Evolutionary conservation across 805 yeast species (phyloP).

Genomic region (Candida railenensis): DNA sequence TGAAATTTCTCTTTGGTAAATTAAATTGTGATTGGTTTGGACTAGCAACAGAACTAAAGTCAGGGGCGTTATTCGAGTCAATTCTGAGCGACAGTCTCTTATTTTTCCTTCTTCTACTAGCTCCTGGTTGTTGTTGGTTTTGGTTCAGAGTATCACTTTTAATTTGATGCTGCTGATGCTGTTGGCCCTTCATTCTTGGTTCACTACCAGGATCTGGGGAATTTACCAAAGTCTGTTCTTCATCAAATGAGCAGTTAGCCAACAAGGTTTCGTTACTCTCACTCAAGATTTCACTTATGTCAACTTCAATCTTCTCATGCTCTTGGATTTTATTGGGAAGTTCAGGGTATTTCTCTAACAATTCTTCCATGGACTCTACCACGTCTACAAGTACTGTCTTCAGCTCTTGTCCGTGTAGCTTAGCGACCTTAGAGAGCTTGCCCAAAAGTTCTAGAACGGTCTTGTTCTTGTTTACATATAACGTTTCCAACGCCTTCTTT

Average conservation of each 20-base stretch:
- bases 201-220: slow-evolving; percentile 5
- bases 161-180: neutral
- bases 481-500: slow-evolving; percentile 47
- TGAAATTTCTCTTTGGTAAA: slow-evolving; percentile 16
- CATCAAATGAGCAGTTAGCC: slow-evolving; percentile 30
- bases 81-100: slow-evolving; percentile 33
- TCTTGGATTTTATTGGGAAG: slow-evolving; percentile 27
- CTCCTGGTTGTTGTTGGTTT: slow-evolving; percentile 2
- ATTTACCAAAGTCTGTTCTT: slow-evolving; percentile 26
- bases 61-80: slow-evolving; percentile 23
- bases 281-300: slow-evolving; percentile 31
- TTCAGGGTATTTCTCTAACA: slow-evolving; percentile 38
- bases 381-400: slow-evolving; percentile 45
- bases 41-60: slow-evolving; percentile 14
- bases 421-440: slow-evolving; percentile 43
- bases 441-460: slow-evolving; percentile 42
- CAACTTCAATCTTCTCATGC: slow-evolving; percentile 27
- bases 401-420: slow-evolving; percentile 49
- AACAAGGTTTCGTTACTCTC: slow-evolving; percentile 31
- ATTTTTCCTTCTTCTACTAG: slow-evolving; percentile 20
- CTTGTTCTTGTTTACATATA: slow-evolving; percentile 48
- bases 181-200: slow-evolving; percentile 3
- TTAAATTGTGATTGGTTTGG: slow-evolving; percentile 18
- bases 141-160: neutral
- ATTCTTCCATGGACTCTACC: slow-evolving; percentile 41